A percentile compares a stretch with the other conserved stretches of the same genome.
phyloP scores from a whole-genome alignment of 176 grass and related monocot genomes.

The Carex kokanica region DNA sequence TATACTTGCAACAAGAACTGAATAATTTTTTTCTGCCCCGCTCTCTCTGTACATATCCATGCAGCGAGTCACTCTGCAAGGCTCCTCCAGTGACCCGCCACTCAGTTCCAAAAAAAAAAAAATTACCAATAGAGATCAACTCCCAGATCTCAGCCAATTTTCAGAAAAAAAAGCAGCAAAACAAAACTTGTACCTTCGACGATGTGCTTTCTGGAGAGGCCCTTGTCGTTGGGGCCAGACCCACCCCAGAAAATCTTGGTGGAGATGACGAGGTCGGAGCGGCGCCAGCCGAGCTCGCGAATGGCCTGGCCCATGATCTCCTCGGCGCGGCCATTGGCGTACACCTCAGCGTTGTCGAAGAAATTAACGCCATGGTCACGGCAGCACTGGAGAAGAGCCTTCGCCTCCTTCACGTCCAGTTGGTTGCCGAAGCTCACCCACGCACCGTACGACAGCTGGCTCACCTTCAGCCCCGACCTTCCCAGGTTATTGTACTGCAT shows the following conservation, averaged over 20 bases:
- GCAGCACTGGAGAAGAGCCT: conserved; percentile 73
- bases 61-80: not conserved
- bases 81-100: not conserved
- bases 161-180: not conserved
- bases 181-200: conserved; percentile 41
- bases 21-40: not conserved
- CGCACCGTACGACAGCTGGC: conserved; percentile 80
- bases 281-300: conserved; percentile 89
- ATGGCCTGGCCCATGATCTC: conserved; percentile 99
- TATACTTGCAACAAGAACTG: not conserved
- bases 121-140: not conserved
- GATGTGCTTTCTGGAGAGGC: conserved; percentile 91
- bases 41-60: not conserved
- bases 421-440: conserved; percentile 99
- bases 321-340: conserved; percentile 90
- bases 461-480: conserved; percentile 78
- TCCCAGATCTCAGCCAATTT: not conserved
- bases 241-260: conserved; percentile 99
- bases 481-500: conserved; percentile 99
- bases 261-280: conserved; percentile 86
- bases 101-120: not conserved
- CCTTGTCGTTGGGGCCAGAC: conserved; percentile 92
- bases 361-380: conserved; percentile 92
- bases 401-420: conserved; percentile 94
- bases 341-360: conserved; percentile 99